phyloP scores from a whole-genome alignment of 2,329 filamentous ascomycete genomes.

The Apiospora phragmitis region DNA sequence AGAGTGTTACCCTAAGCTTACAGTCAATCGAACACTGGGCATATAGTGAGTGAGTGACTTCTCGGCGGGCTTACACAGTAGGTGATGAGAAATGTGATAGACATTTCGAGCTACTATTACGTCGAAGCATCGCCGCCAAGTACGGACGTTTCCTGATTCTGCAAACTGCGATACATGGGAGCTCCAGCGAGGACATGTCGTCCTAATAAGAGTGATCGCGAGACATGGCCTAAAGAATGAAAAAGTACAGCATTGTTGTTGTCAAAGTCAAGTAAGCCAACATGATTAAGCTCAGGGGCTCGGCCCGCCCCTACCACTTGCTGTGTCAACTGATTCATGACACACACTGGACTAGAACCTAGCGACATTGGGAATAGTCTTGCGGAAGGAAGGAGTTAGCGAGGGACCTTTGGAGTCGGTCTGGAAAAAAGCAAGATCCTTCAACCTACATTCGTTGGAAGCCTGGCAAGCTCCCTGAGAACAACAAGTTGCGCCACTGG shows the following conservation, averaged over 20 bases:
- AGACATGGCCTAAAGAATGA: neutral
- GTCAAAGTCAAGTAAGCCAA: neutral
- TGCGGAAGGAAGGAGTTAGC: neutral
- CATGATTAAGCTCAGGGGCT: neutral
- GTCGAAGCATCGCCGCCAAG: neutral
- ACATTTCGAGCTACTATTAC: neutral
- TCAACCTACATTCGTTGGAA: slow-evolving; percentile 3
- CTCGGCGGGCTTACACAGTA: neutral
- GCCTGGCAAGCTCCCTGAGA: neutral
- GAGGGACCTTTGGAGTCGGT: too few relatives aligned
- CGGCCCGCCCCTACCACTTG: neutral
- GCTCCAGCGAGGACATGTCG: neutral
- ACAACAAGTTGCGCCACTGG: neutral
- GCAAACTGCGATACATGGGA: neutral
- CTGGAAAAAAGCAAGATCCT: too few relatives aligned
- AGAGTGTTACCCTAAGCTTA: neutral
- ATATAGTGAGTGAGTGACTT: neutral
- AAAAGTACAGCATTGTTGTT: neutral
- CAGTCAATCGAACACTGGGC: neutral
- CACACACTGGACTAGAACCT: neutral
- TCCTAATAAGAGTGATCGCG: neutral
- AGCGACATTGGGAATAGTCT: slow-evolving; percentile 10
- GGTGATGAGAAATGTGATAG: neutral
- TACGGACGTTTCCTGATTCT: neutral
- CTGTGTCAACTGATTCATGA: neutral